Conservation (phyloP, 2,329 filamentous ascomycete genomes). For the Chrysoporthe deuterocubensis region DNA sequence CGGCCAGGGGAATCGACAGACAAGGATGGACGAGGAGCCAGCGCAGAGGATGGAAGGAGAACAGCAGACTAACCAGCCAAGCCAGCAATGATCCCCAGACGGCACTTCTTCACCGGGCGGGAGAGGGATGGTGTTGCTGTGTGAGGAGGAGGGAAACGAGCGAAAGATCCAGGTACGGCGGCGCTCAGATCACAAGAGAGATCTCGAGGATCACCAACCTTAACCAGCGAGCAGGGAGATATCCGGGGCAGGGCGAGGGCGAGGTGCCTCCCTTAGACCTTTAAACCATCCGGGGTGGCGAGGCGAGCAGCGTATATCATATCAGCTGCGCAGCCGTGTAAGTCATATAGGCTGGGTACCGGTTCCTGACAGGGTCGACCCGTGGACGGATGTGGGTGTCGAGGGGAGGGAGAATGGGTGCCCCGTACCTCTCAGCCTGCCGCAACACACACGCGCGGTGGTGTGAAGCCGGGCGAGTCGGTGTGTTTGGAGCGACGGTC, state of each 20-base stretch:
- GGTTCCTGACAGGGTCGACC: conserved; percentile 21
- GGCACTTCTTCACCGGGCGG: neutral
- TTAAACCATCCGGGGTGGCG: neutral
- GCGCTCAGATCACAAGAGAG: conserved; percentile 6
- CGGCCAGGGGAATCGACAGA: neutral
- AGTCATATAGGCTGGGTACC: neutral
- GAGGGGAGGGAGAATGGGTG: neutral
- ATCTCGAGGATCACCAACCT: neutral
- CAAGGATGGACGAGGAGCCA: neutral
- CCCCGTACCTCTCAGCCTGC: conserved; percentile 16
- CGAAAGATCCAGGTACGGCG: neutral
- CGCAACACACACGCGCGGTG: conserved; percentile 16
- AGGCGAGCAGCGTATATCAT: conserved; percentile 16
- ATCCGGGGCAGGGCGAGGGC: conserved; percentile 6
- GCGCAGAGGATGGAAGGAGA: neutral
- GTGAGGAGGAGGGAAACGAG: neutral
- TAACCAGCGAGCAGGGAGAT: neutral
- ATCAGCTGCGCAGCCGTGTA: conserved; percentile 14
- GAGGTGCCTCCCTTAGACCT: conserved; percentile 15
- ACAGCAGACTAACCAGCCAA: conserved; percentile 3
- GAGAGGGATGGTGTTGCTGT: neutral
- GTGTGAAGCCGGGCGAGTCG: conserved; percentile 22
- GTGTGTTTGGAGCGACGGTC: conserved; percentile 13
- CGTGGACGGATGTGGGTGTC: neutral
- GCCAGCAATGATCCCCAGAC: neutral